phyloP scores from a whole-genome alignment of 805 yeast species.

The Brettanomyces sp. region DNA sequence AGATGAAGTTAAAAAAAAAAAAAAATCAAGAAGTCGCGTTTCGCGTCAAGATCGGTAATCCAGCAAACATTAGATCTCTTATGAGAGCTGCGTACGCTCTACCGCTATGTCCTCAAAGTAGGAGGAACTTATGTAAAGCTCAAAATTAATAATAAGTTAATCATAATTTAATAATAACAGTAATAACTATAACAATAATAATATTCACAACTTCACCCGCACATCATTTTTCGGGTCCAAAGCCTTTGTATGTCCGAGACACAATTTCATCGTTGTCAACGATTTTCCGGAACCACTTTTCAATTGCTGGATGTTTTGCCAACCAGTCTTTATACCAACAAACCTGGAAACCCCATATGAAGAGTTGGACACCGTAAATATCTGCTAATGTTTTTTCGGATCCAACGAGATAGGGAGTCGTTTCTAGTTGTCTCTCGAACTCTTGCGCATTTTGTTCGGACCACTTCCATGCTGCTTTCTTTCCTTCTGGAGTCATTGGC shows the following conservation, averaged over 20 bases:
- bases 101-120: no score
- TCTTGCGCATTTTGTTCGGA: constrained; percentile 5
- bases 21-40: no score
- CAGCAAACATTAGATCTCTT: no score
- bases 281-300: constrained; percentile 39
- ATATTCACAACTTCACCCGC: background rate
- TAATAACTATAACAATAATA: no score
- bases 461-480: constrained; percentile 13
- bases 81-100: no score
- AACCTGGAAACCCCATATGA: constrained; percentile 32
- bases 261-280: constrained; percentile 15
- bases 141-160: no score
- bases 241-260: constrained; percentile 10
- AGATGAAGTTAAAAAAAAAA: no score
- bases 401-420: constrained; percentile 27
- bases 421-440: constrained; percentile 26
- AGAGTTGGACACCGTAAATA: constrained; percentile 17
- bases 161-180: no score
- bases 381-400: constrained; percentile 29
- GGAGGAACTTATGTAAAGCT: no score
- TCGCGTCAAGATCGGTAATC: no score
- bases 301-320: constrained; percentile 31
- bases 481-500: constrained; percentile 1
- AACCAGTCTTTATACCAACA: constrained; percentile 35
- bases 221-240: constrained; percentile 5